Evolutionary conservation across 805 yeast genomes (phyloP).

Genomic region (Barnettozyma populi): DNA sequence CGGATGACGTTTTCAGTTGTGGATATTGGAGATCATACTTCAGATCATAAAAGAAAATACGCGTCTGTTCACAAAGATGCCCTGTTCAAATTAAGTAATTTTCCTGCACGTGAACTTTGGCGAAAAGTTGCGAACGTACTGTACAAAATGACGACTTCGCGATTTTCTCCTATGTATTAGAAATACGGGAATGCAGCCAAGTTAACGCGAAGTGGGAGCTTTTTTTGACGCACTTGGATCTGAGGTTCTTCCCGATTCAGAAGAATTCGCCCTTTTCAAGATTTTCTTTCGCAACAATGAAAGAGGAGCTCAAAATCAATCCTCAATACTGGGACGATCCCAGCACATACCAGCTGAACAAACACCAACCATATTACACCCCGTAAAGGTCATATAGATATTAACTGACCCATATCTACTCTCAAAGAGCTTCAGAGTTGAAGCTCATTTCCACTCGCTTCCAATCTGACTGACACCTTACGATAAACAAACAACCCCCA

Average conservation of each 20-base stretch:
- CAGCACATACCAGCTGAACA: neutral
- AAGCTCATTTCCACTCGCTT: neutral
- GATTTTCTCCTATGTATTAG: neutral
- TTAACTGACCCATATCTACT: neutral
- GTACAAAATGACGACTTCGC: neutral
- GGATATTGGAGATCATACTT: neutral
- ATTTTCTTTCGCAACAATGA: neutral
- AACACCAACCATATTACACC: neutral
- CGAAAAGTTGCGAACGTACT: neutral
- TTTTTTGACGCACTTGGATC: slow-evolving; percentile 1
- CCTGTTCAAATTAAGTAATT: neutral
- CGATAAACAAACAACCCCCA: neutral
- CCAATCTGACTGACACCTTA: neutral
- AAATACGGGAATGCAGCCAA: neutral
- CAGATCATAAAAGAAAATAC: neutral
- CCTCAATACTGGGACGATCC: neutral
- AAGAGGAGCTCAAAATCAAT: neutral
- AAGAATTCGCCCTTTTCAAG: neutral
- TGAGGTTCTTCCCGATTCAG: neutral
- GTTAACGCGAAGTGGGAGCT: neutral
- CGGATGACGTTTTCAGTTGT: neutral
- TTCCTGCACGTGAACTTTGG: neutral
- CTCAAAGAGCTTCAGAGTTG: neutral
- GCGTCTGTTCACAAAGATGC: neutral
- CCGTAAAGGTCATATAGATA: neutral